Evolutionary conservation across 2,329 filamentous ascomycete genomes (phyloP).

Genomic region (Colletotrichum liriopes): DNA sequence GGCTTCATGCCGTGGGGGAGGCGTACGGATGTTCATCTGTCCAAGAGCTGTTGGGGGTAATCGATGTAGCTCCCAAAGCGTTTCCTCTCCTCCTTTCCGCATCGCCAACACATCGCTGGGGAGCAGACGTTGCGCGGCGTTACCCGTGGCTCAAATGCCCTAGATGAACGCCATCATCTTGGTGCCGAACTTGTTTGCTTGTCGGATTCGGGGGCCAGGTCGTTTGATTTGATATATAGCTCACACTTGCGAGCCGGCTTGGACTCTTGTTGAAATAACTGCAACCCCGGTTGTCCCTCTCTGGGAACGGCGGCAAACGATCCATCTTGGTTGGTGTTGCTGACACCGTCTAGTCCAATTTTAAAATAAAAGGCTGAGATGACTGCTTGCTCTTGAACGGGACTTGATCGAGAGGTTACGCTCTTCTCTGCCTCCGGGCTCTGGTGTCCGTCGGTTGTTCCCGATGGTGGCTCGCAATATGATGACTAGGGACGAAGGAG

Average conservation of each 20-base stretch:
- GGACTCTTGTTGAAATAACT: neutral
- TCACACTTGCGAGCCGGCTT: neutral
- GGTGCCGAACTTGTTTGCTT: too few species aligned
- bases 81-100: neutral
- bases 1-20: neutral
- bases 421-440: neutral
- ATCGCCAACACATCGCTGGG: too few species aligned
- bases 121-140: too few species aligned
- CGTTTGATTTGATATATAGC: neutral
- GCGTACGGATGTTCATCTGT: neutral
- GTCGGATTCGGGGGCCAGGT: neutral
- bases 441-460: neutral
- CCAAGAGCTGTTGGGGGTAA: neutral
- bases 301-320: neutral
- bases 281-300: neutral
- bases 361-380: neutral
- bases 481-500: neutral
- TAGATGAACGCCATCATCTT: too few species aligned
- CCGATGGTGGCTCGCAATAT: neutral
- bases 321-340: neutral
- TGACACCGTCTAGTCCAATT: too few species aligned
- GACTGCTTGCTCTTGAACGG: neutral
- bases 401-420: neutral
- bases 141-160: too few species aligned
- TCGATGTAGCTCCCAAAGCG: neutral